These are phyloP conservation scores for Venturia effusa DNA, from an alignment of 2,329 filamentous ascomycete genomes.

Conservation along the genomic window DNA sequence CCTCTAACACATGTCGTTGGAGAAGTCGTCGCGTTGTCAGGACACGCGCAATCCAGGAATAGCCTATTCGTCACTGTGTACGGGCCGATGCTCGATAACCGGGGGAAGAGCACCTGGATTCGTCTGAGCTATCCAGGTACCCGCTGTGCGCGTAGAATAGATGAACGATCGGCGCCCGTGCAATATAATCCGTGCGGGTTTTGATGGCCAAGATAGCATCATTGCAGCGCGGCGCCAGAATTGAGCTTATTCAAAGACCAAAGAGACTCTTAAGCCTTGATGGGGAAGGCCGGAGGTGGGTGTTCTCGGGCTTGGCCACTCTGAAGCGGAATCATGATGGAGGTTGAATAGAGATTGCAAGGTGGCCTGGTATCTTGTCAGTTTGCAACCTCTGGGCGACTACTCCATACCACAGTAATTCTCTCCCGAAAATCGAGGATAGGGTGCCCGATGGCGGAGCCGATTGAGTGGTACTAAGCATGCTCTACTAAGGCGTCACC, in stretches of 20 bases:
- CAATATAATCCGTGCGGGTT: not conserved
- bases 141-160: not conserved
- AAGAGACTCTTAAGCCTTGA: not conserved
- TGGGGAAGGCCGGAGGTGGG: not conserved
- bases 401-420: slow-evolving; percentile 45
- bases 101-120: not conserved
- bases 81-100: not conserved
- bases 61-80: not conserved
- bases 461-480: not conserved
- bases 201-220: not conserved
- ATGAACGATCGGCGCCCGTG: not conserved
- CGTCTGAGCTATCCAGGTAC: not conserved
- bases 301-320: not conserved
- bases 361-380: not conserved
- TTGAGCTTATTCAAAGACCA: not conserved
- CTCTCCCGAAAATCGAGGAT: slow-evolving; percentile 46
- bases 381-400: not conserved
- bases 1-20: not conserved
- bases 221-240: not conserved
- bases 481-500: not conserved
- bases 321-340: not conserved
- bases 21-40: not conserved
- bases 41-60: not conserved
- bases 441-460: not conserved
- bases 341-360: not conserved